phyloP scores from a whole-genome alignment of 1,139 yeast species.

The Protomyces lactucae-debilis region DNA sequence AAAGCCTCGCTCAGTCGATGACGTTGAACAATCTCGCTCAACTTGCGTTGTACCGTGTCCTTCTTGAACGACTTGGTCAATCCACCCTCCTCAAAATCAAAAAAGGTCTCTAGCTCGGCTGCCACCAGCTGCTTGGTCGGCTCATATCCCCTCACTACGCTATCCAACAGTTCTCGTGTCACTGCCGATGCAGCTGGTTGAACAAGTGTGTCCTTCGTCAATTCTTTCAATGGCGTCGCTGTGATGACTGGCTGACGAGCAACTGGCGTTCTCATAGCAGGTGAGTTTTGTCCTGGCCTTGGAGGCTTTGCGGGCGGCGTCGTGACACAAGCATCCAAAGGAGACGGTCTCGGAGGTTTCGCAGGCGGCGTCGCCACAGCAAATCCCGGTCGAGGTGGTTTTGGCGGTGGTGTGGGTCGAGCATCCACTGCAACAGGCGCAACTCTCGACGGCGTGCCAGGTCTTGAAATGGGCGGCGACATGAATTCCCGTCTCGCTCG shows the following conservation, averaged over 20 bases:
- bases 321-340: too few species aligned
- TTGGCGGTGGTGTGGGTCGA: not conserved
- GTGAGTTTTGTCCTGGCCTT: not conserved
- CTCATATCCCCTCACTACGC: constrained; percentile 4
- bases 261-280: constrained; percentile 1
- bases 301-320: not conserved
- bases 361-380: not conserved
- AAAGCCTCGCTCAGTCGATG: constrained; percentile 6
- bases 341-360: not conserved
- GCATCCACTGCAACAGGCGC: not conserved
- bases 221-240: not conserved
- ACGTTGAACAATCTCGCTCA: constrained; percentile 10
- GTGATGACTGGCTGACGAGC: not conserved
- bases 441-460: constrained; percentile 13
- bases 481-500: not conserved
- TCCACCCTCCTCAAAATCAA: constrained; percentile 14
- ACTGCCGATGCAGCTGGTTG: constrained; percentile 9
- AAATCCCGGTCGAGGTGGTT: not conserved
- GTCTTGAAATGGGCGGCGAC: not conserved
- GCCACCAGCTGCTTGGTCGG: constrained; percentile 6
- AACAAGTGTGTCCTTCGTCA: not conserved
- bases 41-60: constrained; percentile 12
- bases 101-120: constrained; percentile 13
- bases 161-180: constrained; percentile 4
- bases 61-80: constrained; percentile 8